phyloP scores from a whole-genome alignment of 1,284 basidiomycete genomes.

The Trametes polyzona region DNA sequence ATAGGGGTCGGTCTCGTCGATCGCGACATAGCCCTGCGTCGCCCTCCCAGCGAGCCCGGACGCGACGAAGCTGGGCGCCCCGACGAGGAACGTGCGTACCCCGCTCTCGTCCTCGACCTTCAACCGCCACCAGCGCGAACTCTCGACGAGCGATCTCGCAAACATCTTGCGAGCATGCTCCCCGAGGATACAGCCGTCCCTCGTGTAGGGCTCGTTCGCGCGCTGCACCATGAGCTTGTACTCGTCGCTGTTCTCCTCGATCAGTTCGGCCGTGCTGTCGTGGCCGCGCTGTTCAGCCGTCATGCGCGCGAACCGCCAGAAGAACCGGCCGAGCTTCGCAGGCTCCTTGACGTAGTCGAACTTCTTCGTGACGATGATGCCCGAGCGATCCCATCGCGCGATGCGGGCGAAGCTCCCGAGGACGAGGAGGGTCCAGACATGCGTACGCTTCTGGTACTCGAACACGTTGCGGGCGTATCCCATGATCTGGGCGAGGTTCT shows the following conservation, averaged over 20 bases:
- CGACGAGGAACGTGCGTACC: slow-evolving; percentile 3
- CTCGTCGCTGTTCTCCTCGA: not conserved
- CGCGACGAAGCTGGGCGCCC: not conserved
- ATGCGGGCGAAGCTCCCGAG: not conserved
- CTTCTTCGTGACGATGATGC: not conserved
- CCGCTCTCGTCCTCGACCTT: not conserved
- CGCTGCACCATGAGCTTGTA: not conserved
- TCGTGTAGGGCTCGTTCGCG: slow-evolving; percentile 2
- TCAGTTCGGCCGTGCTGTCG: slow-evolving; percentile 3
- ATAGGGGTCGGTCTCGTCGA: not conserved
- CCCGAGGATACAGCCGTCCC: no score
- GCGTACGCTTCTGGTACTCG: slow-evolving; percentile 3
- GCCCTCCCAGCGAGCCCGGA: not conserved
- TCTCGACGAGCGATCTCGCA: not conserved
- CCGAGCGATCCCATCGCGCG: slow-evolving; percentile 3
- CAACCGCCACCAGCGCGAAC: slow-evolving; percentile 9
- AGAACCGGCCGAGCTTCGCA: slow-evolving; percentile 2
- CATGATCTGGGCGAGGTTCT: not conserved
- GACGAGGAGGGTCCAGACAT: slow-evolving; percentile 4
- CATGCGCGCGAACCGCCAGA: slow-evolving; percentile 10
- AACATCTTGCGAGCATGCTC: no score
- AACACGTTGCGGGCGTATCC: not conserved
- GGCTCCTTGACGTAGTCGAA: not conserved
- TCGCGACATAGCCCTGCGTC: slow-evolving; percentile 14
- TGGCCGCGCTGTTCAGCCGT: slow-evolving; percentile 4